Evolutionary conservation across 1,139 yeast species (phyloP).

Genomic region (Pichia sp.): DNA sequence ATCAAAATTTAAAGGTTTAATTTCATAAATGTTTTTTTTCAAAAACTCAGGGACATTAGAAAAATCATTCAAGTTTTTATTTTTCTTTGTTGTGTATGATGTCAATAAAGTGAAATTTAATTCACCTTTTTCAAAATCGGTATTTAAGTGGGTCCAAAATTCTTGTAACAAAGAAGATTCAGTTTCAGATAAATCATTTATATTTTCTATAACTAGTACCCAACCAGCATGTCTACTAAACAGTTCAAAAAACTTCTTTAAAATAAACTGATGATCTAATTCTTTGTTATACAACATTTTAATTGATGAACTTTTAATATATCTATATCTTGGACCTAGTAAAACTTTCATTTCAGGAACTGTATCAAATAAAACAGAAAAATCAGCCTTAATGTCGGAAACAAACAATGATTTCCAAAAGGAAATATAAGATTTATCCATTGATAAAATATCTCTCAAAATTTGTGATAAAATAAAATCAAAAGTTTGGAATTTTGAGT

Average conservation of each 20-base stretch:
- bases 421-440: conserved; percentile 34
- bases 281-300: conserved; percentile 28
- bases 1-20: conserved; percentile 13
- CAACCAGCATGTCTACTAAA: conserved; percentile 38
- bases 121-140: conserved; percentile 7
- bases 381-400: conserved; percentile 38
- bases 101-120: conserved; percentile 8
- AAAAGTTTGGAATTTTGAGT: conserved; percentile 29
- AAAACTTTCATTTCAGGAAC: conserved; percentile 43
- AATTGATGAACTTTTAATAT: conserved; percentile 25
- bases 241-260: conserved; percentile 39
- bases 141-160: conserved; percentile 24
- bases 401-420: conserved; percentile 41
- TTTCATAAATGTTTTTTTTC: conserved; percentile 5
- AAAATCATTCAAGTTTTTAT: not conserved
- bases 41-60: conserved; percentile 4
- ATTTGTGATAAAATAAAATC: conserved; percentile 36
- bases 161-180: conserved; percentile 34
- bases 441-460: conserved; percentile 39
- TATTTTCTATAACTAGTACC: conserved; percentile 44
- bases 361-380: conserved; percentile 37
- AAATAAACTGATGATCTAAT: conserved; percentile 38
- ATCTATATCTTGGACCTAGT: conserved; percentile 39
- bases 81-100: conserved; percentile 1
- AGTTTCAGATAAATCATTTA: conserved; percentile 38